A percentile compares a stretch with the other conserved stretches of the same genome.
phyloP scores from a whole-genome alignment of 129 eudicot species.

The sunflower (Helianthus annuus) region HanXRQr2.0-SUNRISE NC_035433.2:69922473-69922972 shows the following conservation, averaged over 20 bases:
- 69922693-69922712: neutral
- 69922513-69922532: too few species aligned
- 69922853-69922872: slow-evolving; percentile 10
- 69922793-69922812: neutral
- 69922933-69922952: slow-evolving; percentile 99
- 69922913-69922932: slow-evolving; percentile 96
- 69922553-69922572: too few species aligned
- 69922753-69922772: neutral
- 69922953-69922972: slow-evolving; percentile 52
- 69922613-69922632: neutral
- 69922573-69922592: too few species aligned
- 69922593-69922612: neutral
- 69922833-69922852: neutral
- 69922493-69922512: too few species aligned
- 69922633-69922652: neutral
- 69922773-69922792: neutral
- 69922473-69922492: too few species aligned
- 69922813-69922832: neutral
- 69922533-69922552: too few species aligned
- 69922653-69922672: neutral
- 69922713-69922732: neutral
- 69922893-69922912: slow-evolving; percentile 95
- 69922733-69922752: neutral
- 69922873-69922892: slow-evolving; percentile 98
- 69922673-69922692: neutral